These are phyloP conservation scores for Populus tremula DNA, from an alignment of 345 rosid genomes.

Conservation along the genomic window DNA sequence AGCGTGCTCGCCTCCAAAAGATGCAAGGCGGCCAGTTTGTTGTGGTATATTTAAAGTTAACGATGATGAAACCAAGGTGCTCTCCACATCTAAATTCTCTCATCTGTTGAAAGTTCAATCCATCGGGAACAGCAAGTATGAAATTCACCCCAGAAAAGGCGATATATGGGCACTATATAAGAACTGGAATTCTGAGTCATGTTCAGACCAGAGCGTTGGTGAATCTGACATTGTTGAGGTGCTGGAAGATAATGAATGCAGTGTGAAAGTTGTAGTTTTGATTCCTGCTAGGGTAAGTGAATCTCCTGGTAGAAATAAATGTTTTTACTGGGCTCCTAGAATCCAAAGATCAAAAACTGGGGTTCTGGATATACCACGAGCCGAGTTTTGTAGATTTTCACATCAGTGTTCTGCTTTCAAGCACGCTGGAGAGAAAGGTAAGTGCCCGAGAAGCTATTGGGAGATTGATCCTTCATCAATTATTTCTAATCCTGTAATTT, in stretches of 20 bases:
- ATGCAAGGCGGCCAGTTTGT: slow-evolving; percentile 13
- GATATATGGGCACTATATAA: slow-evolving; percentile 61
- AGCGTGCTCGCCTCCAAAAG: slow-evolving; percentile 19
- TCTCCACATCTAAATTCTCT: slow-evolving; percentile 37
- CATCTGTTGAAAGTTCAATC: slow-evolving; percentile 35
- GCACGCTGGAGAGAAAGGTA: slow-evolving; percentile 17
- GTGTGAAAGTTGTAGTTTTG: slow-evolving; percentile 31
- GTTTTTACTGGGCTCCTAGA: slow-evolving; percentile 34
- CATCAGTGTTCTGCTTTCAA: slow-evolving; percentile 53
- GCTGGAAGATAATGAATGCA: slow-evolving; percentile 27
- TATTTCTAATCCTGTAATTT: slow-evolving; percentile 18
- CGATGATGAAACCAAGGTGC: slow-evolving; percentile 26
- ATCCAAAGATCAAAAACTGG: slow-evolving; percentile 28
- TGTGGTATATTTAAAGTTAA: slow-evolving; percentile 51
- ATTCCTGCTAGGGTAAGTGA: slow-evolving; percentile 6
- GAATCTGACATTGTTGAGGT: slow-evolving; percentile 50
- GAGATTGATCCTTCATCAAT: slow-evolving; percentile 44
- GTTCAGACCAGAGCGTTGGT: slow-evolving; percentile 17
- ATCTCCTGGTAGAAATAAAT: slow-evolving; percentile 6
- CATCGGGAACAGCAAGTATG: slow-evolving; percentile 18
- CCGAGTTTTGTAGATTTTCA: slow-evolving; percentile 44
- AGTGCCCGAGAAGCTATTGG: slow-evolving; percentile 31
- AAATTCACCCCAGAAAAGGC: slow-evolving; percentile 44
- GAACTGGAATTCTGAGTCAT: slow-evolving; percentile 20
- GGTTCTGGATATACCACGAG: slow-evolving; percentile 26